phyloP scores from a whole-genome alignment of 1,139 yeast genomes.

The Sugiyamaella xylanicola region DNA sequence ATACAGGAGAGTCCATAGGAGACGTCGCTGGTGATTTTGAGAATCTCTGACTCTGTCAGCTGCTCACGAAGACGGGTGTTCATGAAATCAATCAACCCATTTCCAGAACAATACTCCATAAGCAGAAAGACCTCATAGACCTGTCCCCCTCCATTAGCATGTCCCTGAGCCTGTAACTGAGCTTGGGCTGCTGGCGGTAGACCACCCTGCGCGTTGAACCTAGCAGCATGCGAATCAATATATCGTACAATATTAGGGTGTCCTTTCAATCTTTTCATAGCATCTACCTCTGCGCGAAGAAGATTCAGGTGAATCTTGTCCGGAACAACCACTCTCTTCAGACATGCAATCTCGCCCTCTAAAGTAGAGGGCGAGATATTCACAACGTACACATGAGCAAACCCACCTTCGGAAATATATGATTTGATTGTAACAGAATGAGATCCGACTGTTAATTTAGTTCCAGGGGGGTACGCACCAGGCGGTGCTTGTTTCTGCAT shows the following conservation, averaged over 20 bases:
- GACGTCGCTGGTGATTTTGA: slow-evolving; percentile 80
- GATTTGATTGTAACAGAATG: slow-evolving; percentile 59
- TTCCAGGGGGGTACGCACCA: slow-evolving; percentile 65
- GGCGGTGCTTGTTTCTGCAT: slow-evolving; percentile 40
- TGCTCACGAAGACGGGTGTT: slow-evolving; percentile 83
- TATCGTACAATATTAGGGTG: slow-evolving; percentile 81
- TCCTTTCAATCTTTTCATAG: slow-evolving; percentile 77
- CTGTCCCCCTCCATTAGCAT: slow-evolving; percentile 28
- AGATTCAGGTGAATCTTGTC: slow-evolving; percentile 69
- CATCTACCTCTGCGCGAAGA: slow-evolving; percentile 76
- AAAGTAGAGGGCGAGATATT: slow-evolving; percentile 50
- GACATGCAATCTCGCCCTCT: slow-evolving; percentile 50
- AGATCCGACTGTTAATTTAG: slow-evolving; percentile 65
- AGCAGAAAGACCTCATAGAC: slow-evolving; percentile 81
- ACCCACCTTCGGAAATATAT: slow-evolving; percentile 73
- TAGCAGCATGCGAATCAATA: slow-evolving; percentile 93
- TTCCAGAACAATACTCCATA: slow-evolving; percentile 85
- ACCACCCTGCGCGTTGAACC: slow-evolving; percentile 45
- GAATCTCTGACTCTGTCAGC: slow-evolving; percentile 77
- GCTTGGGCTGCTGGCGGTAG: slow-evolving; percentile 8
- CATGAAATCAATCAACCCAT: slow-evolving; percentile 92
- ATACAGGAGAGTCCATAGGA: slow-evolving; percentile 83
- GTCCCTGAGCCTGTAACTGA: slow-evolving; percentile 11
- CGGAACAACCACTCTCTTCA: slow-evolving; percentile 75
- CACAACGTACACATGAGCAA: slow-evolving; percentile 77